Base-by-base conservation (phyloP, 495 filamentous ascomycete species). In the Penicillium simplicissimum region DNA sequence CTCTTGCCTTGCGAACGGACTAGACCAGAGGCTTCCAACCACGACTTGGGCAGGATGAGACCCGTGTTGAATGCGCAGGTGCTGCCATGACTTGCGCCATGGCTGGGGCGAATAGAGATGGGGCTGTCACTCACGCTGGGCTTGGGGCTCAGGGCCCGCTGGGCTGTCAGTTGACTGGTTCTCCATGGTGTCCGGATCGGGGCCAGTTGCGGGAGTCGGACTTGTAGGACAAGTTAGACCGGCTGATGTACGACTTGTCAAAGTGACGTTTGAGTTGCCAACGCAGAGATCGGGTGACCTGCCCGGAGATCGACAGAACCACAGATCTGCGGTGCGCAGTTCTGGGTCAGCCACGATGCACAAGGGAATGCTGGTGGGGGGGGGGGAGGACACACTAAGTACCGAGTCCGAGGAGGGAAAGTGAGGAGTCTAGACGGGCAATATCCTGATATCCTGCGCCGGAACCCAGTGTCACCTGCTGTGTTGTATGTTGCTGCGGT, bases 241-340 rank as follows among this genome's bases (percentile, higher is more conserved):
- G 57, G 53, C 58, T 43, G 47, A 53, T 53, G 54, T 47, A 34
- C 51, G 51, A 53, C n/a, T 53, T 36, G 28, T 42, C 48, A 49
- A 59, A 64, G 60, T 67, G 62, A 62, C 67, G 69, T 73, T 63
- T 53, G 62, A 66, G 61, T 57, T 77, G 75, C 73, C 74, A 77
- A 70, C 74, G 63, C 74, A 77, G 72, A 71, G 73, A 73, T 74
- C 75, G 67, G 75, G 73, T 77, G 75, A 77, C 74, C 63, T 64
- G 64, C 59, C 58, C 52, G 38, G 48, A 47, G 74, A 76, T 76
- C 70, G 71, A 71, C 70, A 72, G 68, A 63, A 68, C 68, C 63
- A 65, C 63, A 65, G 61, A 69, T 68, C 66, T 62, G 61, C 66
- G 40, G 52, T 55, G 53, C 53, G 49, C 57, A 66, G 53, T 53